Evolutionary conservation across 2,329 filamentous ascomycete species (phyloP).

Genomic region (Cladophialophora immunda): DNA sequence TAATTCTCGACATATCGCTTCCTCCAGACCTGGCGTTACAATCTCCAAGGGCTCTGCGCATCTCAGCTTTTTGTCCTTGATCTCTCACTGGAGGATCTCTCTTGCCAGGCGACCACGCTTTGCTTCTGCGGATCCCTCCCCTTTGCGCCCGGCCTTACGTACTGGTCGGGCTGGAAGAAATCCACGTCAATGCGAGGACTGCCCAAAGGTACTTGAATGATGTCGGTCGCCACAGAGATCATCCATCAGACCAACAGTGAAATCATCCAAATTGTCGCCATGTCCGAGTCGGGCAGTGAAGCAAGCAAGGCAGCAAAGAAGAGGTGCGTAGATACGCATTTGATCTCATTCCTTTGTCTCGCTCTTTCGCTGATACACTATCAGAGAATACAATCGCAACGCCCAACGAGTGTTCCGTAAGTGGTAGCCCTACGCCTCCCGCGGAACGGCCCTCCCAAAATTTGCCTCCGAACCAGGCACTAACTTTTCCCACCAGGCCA

Average conservation of each 20-base stretch:
- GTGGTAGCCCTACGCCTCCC: slow-evolving; percentile 34
- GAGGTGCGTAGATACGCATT: slow-evolving; percentile 33
- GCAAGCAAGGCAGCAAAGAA: slow-evolving; percentile 44
- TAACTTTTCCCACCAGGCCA: slow-evolving; percentile 46
- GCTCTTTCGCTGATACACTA: slow-evolving; percentile 23
- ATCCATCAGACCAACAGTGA: slow-evolving; percentile 33
- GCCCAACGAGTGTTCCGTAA: slow-evolving; percentile 57
- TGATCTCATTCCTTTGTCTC: background rate
- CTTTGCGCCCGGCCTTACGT: slow-evolving; percentile 31
- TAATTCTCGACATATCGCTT: slow-evolving; percentile 23
- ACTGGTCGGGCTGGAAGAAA: slow-evolving; percentile 23
- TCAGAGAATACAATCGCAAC: slow-evolving; percentile 51
- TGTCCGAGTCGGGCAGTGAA: slow-evolving; percentile 44
- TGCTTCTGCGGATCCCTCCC: slow-evolving; percentile 36
- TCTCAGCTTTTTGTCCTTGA: slow-evolving; percentile 29
- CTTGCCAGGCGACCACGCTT: slow-evolving; percentile 18
- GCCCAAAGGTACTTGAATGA: slow-evolving; percentile 40
- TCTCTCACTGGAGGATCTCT: slow-evolving; percentile 24
- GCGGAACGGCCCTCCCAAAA: slow-evolving; percentile 7
- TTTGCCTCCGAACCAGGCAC: slow-evolving; percentile 16
- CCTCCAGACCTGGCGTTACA: slow-evolving; percentile 21
- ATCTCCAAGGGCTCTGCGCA: slow-evolving; percentile 5
- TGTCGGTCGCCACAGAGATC: slow-evolving; percentile 40
- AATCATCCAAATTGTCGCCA: slow-evolving; percentile 33
- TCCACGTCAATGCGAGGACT: slow-evolving; percentile 25